Conservation (phyloP, 2,329 filamentous ascomycete genomes). For the Colletotrichum falcatum region DNA sequence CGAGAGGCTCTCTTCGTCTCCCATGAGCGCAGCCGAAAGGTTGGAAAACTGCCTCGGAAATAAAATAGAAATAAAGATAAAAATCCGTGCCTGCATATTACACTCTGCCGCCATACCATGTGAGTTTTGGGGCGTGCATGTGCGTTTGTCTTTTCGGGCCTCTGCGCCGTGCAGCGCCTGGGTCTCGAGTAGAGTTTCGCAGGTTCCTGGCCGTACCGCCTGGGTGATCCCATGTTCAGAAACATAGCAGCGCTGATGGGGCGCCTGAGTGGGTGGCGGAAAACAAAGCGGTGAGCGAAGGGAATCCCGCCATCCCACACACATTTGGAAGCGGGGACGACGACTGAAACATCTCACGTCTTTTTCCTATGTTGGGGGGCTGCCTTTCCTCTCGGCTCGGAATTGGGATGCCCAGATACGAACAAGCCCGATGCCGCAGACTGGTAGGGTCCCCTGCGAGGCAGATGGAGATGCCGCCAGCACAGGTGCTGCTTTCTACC, state of each 20-base stretch:
- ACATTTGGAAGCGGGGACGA: neutral
- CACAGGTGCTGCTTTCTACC: neutral
- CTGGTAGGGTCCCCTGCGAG: slow-evolving; percentile 26
- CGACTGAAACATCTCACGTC: slow-evolving; percentile 31
- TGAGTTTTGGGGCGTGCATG: slow-evolving; percentile 10
- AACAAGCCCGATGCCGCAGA: neutral
- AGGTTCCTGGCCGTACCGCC: slow-evolving; percentile 11
- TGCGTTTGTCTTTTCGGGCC: slow-evolving; percentile 8
- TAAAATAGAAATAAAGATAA: neutral
- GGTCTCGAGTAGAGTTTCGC: slow-evolving; percentile 13
- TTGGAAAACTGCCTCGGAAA: neutral
- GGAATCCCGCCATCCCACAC: slow-evolving; percentile 14
- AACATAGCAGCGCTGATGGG: slow-evolving; percentile 22
- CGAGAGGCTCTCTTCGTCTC: neutral
- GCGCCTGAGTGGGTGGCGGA: slow-evolving; percentile 11
- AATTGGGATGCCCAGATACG: slow-evolving; percentile 31
- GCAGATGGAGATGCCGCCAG: neutral
- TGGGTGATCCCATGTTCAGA: slow-evolving; percentile 36
- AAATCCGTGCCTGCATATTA: slow-evolving; percentile 15
- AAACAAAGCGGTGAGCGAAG: slow-evolving; percentile 29
- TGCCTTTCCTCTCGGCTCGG: neutral
- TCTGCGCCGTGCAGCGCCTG: slow-evolving; percentile 10
- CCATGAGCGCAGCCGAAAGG: neutral
- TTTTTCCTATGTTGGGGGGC: slow-evolving; percentile 16
- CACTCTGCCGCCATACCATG: neutral